These are phyloP conservation scores for Candida morakotiae DNA, from an alignment of 805 yeast genomes.

Conservation along the genomic window DNA sequence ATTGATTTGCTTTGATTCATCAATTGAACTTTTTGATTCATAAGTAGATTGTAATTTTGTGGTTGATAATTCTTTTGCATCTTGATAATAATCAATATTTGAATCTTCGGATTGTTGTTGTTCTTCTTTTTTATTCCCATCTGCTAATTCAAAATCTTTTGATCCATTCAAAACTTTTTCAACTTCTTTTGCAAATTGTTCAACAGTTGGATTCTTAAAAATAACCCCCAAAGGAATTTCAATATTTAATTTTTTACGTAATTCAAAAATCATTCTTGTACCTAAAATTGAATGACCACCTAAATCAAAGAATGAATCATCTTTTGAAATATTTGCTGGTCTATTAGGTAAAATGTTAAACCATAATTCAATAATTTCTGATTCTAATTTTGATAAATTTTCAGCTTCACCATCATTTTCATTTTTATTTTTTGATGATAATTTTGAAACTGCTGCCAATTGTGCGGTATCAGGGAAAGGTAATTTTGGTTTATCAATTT, in stretches of 20 bases:
- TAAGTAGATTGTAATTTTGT: constrained; percentile 41
- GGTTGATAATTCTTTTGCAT: constrained; percentile 56
- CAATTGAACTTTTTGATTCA: constrained; percentile 36
- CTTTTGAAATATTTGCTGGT: constrained; percentile 71
- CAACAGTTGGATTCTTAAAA: constrained; percentile 84
- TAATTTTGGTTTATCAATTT: constrained; percentile 93
- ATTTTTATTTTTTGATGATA: constrained; percentile 28
- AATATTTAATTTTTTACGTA: constrained; percentile 70
- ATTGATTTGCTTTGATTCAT: constrained; percentile 38
- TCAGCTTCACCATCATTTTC: constrained; percentile 42
- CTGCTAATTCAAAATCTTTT: constrained; percentile 38
- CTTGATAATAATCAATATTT: constrained; percentile 56
- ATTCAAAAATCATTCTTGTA: constrained; percentile 91
- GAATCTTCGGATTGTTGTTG: constrained; percentile 24
- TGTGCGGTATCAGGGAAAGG: constrained; percentile 94
- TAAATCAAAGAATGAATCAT: constrained; percentile 90
- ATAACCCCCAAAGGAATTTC: constrained; percentile 88
- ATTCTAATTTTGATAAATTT: constrained; percentile 59
- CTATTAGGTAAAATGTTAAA: constrained; percentile 74
- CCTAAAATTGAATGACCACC: constrained; percentile 99
- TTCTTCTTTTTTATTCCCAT: constrained; percentile 11
- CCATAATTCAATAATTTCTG: constrained; percentile 79
- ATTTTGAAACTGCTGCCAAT: constrained; percentile 65
- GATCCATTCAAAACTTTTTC: constrained; percentile 47
- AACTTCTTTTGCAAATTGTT: constrained; percentile 71